Evolutionary conservation across 805 yeast genomes (phyloP), one percentile per base, ranked within the genome.

Genomic region (Pichia nakasei): DNA sequence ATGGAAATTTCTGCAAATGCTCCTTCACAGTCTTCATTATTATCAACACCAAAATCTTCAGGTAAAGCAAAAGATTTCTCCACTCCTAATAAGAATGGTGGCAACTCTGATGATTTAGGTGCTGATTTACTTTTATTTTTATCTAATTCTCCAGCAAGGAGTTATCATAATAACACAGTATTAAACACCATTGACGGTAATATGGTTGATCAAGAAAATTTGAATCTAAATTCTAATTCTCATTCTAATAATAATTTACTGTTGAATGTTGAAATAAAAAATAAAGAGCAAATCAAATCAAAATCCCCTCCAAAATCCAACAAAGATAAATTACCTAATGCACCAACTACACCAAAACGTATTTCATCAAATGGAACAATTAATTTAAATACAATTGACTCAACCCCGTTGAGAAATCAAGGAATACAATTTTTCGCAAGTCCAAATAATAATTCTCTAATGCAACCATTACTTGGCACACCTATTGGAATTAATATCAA

Each of bases 121-220:
- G 95, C 94, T 1, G 91, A 82, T 58, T 64, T 86, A 49, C 70
- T 86, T 48, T 74, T 86, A 76, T 86, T 75, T 60, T 67, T 86
- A 52, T 94, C 95, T 2, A 82, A 89, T 7, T 83, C 93, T 12
- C 95, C 95, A 1, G 62, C 61, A 3, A 50, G 61, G 44, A 53
- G 57, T 0, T 36, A 51, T 19, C 15, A 46, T 13, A 54, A 48
- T 35, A 56, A 20, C 17, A 19, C 5, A 9, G 17, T 17, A 29
- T 29, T 29, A 15, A 29, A 19, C 21, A 21, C 48, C 46, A 20
- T 43, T 24, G 21, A 42, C 33, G 17, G 33, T 39, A n/a, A 7
- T 22, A 19, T 34, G 9, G 12, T 8, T 24, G 27, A 24, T 11
- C 27, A 24, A 2, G 27, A 24, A 24, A 24, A 8, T 24, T 11